A percentile compares a stretch with the other conserved stretches of the same genome.
phyloP scores from a whole-genome alignment of 2,329 filamentous ascomycete genomes.

The Colletotrichum magnum region DNA sequence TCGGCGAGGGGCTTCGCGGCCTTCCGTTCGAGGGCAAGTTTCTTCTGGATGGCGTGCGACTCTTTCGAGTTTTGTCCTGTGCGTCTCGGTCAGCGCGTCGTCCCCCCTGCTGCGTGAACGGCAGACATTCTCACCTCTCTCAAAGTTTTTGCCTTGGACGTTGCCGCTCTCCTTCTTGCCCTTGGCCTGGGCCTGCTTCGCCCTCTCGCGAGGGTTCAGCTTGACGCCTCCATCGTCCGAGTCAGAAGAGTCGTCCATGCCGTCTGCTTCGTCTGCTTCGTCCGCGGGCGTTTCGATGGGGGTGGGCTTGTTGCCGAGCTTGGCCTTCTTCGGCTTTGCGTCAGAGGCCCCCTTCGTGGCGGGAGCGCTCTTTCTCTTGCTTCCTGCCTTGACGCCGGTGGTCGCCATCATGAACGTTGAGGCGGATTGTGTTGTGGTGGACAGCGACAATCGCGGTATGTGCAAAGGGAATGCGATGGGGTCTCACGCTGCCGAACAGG shows the following conservation, averaged over 20 bases:
- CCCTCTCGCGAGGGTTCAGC: constrained; percentile 50
- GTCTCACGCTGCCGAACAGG: constrained; percentile 17
- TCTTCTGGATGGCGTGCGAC: constrained; percentile 93
- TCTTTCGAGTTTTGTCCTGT: constrained; percentile 81
- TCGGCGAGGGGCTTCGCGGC: constrained; percentile 94
- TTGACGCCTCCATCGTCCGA: constrained; percentile 68
- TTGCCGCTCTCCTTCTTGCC: constrained; percentile 48
- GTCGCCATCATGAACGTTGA: constrained; percentile 59
- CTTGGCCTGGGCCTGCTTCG: constrained; percentile 50
- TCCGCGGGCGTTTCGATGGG: constrained; percentile 47
- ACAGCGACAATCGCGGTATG: constrained; percentile 27
- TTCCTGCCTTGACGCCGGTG: constrained; percentile 61
- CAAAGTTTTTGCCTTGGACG: constrained; percentile 55
- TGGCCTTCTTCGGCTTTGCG: constrained; percentile 66
- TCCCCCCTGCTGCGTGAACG: neutral
- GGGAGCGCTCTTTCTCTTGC: constrained; percentile 70
- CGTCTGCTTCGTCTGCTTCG: constrained; percentile 48
- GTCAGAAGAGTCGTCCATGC: constrained; percentile 60
- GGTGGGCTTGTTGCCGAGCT: constrained; percentile 55
- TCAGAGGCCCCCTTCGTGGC: constrained; percentile 59
- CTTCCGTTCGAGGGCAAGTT: constrained; percentile 88
- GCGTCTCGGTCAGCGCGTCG: constrained; percentile 1
- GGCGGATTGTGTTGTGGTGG: constrained; percentile 18
- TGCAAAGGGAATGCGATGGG: constrained; percentile 9
- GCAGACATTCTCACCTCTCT: constrained; percentile 55